Evolutionary conservation across 108 stramenopile species (phyloP).

Genomic region (Nannochloropsis gaditana): DNA sequence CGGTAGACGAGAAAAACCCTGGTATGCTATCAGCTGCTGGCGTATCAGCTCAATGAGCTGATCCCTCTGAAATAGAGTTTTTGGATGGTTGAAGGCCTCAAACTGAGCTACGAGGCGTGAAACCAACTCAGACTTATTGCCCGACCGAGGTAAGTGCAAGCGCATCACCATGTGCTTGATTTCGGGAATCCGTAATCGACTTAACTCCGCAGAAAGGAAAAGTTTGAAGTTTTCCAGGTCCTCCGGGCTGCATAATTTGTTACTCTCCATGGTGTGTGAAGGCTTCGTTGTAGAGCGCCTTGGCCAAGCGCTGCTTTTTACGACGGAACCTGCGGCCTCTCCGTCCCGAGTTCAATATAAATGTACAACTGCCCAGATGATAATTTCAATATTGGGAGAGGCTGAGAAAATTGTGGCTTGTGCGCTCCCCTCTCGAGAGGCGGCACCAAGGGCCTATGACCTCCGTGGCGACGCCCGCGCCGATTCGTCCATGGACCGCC

Average conservation of each 20-base stretch:
- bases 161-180: background rate
- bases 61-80: background rate
- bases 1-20: no score
- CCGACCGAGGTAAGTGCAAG: background rate
- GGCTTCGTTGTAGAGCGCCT: background rate
- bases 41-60: conserved; percentile 1
- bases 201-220: background rate
- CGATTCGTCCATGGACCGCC: no score
- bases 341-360: no score
- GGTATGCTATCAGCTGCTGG: background rate
- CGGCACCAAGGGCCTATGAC: no score
- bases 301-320: no score
- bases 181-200: background rate
- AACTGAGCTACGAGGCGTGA: background rate
- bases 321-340: no score
- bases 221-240: background rate
- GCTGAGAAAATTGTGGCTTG: no score
- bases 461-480: no score
- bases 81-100: background rate
- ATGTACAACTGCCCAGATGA: no score
- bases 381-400: no score
- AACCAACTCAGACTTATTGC: conserved; percentile 2
- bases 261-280: background rate
- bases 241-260: background rate
- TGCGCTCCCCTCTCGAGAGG: no score